Base-by-base conservation (phyloP, 2,329 filamentous ascomycete genomes). In the Akanthomyces dipterigenus region DNA sequence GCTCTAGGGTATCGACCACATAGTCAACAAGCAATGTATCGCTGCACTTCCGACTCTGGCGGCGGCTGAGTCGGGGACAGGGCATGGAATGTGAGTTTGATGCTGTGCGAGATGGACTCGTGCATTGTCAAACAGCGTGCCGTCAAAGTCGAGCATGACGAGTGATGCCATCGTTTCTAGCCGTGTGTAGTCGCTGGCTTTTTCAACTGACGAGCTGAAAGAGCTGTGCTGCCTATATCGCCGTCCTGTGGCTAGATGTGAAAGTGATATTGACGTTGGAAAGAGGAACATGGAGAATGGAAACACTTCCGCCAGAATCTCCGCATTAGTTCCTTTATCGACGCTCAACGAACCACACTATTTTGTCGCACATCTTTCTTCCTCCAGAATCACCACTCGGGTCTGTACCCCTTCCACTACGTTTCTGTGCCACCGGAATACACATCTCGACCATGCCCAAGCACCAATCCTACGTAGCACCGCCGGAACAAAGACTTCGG, bases 121-220 rank as follows among this genome's bases (percentile, higher is more conserved):
- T 64, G 55, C 7, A 62, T 64, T 64, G 43, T 67, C 62, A 55
- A 66, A 65, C 24, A 66, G 51, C n/a, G 55, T 65, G 53, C 64
- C 61, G 36, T 64, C 64, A 34, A 66, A 67, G 31, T 64, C 62
- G 34, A 64, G 62, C 12, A 65, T 63, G 2, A 65, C 54, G 18
- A 67, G 62, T n/a, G 48, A 55, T 18, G 46, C 38, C 49, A 48
- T 62, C 22, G 22, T 63, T 9, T 40, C 6, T n/a, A 16, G 14
- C 24, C n/a, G 6, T 8, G 4, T 46, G n/a, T 24, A 38, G 5
- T 46, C 11, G n/a, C 18, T 8, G 11, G 9, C 43, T 24, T 22
- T 14, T 11, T 6, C 8, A 24, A 46, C 4, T 24, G n/a, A 7
- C 14, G 36, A 38, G 14, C 14, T 16, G 14, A 16, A 14, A 38